Percentiles rank a stretch among this genome's conserved stretches.
Evolutionary conservation across 805 yeast species (phyloP).

Genomic region (Pichia membranifaciens): DNA sequence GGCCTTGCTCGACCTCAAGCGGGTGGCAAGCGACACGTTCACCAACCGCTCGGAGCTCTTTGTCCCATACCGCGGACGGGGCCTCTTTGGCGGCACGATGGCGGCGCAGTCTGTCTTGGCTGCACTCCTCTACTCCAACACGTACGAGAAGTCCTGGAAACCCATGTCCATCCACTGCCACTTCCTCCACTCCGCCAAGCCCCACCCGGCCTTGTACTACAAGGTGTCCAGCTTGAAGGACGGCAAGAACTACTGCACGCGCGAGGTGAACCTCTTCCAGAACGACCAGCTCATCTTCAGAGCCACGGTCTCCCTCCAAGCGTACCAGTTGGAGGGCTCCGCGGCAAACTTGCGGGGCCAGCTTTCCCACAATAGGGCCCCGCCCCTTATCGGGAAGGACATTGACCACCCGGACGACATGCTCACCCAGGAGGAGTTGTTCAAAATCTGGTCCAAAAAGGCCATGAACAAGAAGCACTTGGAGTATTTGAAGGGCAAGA

Average conservation of each 20-base stretch:
- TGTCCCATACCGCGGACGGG: conserved; percentile 51
- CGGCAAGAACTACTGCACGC: conserved; percentile 46
- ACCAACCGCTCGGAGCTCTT: conserved; percentile 23
- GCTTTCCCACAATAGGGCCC: conserved; percentile 23
- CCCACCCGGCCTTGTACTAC: conserved; percentile 42
- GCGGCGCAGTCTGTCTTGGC: conserved; percentile 63
- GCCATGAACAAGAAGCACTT: conserved; percentile 19
- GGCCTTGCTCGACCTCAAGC: conserved; percentile 20
- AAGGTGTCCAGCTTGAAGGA: conserved; percentile 47
- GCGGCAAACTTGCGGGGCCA: conserved; percentile 28
- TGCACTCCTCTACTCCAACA: conserved; percentile 46
- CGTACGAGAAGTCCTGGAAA: conserved; percentile 29
- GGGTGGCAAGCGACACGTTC: conserved; percentile 19
- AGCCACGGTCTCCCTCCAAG: conserved; percentile 45
- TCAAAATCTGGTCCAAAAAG: conserved; percentile 26
- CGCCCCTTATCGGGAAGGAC: conserved; percentile 28
- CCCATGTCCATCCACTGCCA: conserved; percentile 62
- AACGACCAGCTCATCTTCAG: conserved; percentile 43
- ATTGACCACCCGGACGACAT: conserved; percentile 26
- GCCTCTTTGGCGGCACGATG: conserved; percentile 66
- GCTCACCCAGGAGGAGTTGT: conserved; percentile 25
- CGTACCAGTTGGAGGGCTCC: conserved; percentile 27
- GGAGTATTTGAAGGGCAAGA: conserved; percentile 19
- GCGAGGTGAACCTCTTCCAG: conserved; percentile 53
- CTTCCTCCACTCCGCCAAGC: conserved; percentile 51